Evolutionary conservation across 768 basidiomycete genomes (phyloP), one percentile per base, ranked within the genome.

Genomic region (Leccinum imitatum): DNA sequence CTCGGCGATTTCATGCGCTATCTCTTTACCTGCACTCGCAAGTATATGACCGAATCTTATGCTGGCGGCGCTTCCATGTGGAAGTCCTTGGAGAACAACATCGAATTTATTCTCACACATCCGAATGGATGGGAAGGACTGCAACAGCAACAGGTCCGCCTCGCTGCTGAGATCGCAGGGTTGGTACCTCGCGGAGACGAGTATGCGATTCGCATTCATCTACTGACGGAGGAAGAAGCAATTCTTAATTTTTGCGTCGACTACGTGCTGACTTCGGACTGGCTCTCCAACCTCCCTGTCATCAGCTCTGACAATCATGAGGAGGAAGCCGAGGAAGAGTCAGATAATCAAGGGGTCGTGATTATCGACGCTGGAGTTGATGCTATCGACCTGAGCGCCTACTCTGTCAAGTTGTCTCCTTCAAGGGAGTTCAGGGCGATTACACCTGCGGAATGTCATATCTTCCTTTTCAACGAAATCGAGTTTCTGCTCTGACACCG

Each of bases 321-420:
- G 9, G 59, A 68, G 6, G 59, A 6, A 25, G 25, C 25, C 1
- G 61, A 56, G 4, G 46, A 53, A 9, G 54, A 51, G 17, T 33
- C 31, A 33, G 35, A 37, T 23, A 23, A 23, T 23, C 23, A 23
- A 23, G 23, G 23, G 23, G 23, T 23, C 23, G 23, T 81, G 17
- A 67, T 84, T 8, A 73, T 82, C 17, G 83, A 83, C 65, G 68
- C 65, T 17, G 82, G 82, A 6, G 77, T 78, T 0, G 73, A 79
- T 3, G 78, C 73, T 6, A 61, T 76, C 23, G 77, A 77, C 53
- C 21, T 77, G 25, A 81, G 79, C 57, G 75, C 70, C 30, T 78
- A 69, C 67, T 71, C 61, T 4, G 63, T 70, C 44, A 71, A 61
- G 9, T 19, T 69, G 4, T 68, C 64, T 3, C 63, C 65, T 2